Conservation (phyloP, 2,329 filamentous ascomycete genomes). For the Exophiala sp. region DNA sequence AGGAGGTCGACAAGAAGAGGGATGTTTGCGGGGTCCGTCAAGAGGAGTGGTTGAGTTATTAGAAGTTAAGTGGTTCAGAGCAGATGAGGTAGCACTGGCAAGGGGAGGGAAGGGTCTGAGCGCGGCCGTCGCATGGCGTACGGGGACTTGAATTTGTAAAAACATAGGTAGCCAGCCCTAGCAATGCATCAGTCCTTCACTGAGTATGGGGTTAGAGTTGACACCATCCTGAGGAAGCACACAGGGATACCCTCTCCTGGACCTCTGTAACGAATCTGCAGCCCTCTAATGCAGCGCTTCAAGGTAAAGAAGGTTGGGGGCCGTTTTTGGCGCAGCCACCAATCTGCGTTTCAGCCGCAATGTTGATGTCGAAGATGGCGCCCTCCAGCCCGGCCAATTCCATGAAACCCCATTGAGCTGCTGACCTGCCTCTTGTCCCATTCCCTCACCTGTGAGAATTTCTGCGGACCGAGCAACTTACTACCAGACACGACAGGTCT, state of each 20-base stretch:
- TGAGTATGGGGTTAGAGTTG: no score
- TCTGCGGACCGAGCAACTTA: background rate
- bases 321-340: constrained; percentile 8
- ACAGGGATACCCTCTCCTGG: constrained; percentile 7
- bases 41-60: background rate
- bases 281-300: constrained; percentile 17
- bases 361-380: background rate
- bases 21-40: background rate
- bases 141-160: no score
- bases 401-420: constrained; percentile 5
- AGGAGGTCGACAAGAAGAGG: background rate
- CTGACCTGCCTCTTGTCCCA: constrained; percentile 4
- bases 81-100: background rate
- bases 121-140: no score
- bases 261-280: constrained; percentile 3
- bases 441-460: background rate
- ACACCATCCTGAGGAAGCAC: no score
- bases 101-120: background rate
- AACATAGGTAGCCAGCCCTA: no score
- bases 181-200: no score
- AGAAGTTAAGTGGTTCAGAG: background rate
- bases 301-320: constrained; percentile 18
- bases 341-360: constrained; percentile 7
- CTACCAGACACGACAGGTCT: background rate
- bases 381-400: background rate